Evolutionary conservation across 164 flowering plant genomes (phyloP).

Genomic region (Aristolochia contorta): DNA sequence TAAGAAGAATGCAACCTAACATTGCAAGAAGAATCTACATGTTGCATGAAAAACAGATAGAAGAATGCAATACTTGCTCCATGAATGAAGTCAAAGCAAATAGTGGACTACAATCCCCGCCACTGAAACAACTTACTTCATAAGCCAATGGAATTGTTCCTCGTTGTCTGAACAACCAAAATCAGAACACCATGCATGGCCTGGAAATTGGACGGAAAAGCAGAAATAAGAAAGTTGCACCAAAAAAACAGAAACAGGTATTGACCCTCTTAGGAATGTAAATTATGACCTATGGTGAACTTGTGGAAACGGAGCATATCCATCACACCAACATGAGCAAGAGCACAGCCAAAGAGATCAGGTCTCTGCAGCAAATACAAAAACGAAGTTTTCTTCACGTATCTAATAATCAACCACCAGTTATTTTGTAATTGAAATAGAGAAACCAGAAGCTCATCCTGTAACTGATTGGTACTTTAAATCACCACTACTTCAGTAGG

Average conservation of each 20-base stretch:
- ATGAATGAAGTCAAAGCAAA: background rate
- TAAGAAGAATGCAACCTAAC: no score
- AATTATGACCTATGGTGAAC: conserved; percentile 71
- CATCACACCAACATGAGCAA: conserved; percentile 99
- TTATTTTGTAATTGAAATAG: background rate
- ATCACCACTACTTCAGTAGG: no score
- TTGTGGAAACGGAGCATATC: conserved; percentile 98
- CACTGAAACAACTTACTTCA: conserved; percentile 50
- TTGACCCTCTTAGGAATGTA: background rate
- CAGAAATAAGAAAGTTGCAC: background rate
- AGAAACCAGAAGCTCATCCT: background rate
- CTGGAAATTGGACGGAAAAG: conserved; percentile 24
- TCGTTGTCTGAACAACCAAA: conserved; percentile 94
- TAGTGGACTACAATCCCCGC: background rate
- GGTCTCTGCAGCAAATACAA: conserved; percentile 59
- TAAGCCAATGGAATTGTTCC: conserved; percentile 86
- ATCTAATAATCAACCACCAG: no score
- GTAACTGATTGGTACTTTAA: no score
- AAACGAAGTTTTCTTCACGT: background rate
- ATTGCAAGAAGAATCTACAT: no score
- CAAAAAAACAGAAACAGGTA: no score
- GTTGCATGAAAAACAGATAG: no score
- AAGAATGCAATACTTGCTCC: background rate
- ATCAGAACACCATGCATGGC: conserved; percentile 99
- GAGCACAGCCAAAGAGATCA: conserved; percentile 96